phyloP scores from a whole-genome alignment of 1,284 basidiomycete genomes.

The Fistulina hepatica region DNA sequence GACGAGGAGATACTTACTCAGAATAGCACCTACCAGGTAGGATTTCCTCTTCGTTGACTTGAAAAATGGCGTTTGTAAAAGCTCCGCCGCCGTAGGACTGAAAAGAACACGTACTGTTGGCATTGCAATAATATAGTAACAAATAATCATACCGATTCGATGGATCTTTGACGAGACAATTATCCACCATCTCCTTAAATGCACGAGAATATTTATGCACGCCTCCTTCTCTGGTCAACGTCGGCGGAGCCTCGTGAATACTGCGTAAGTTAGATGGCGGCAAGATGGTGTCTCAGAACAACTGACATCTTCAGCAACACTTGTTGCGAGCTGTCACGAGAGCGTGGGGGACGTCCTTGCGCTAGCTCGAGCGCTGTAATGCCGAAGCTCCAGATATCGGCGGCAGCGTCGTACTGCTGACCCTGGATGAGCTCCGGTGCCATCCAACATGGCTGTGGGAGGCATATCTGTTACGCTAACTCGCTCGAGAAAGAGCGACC shows the following conservation, averaged over 20 bases:
- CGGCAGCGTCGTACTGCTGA: slow-evolving; percentile 72
- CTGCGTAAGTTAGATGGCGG: slow-evolving; percentile 23
- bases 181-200: slow-evolving; percentile 73
- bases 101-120: not conserved
- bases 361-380: slow-evolving; percentile 82
- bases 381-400: slow-evolving; percentile 89
- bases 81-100: slow-evolving; percentile 66
- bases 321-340: slow-evolving; percentile 61
- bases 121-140: not conserved
- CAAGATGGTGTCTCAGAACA: slow-evolving; percentile 14
- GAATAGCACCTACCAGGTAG: slow-evolving; percentile 62
- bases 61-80: slow-evolving; percentile 77
- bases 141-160: slow-evolving; percentile 40
- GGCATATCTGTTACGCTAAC: slow-evolving; percentile 2
- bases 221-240: slow-evolving; percentile 60
- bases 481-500: slow-evolving; percentile 4
- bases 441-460: slow-evolving; percentile 79
- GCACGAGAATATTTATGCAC: slow-evolving; percentile 70
- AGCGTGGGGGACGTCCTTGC: slow-evolving; percentile 74
- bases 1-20: slow-evolving; percentile 34
- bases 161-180: slow-evolving; percentile 79
- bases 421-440: slow-evolving; percentile 84
- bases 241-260: slow-evolving; percentile 63
- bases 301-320: slow-evolving; percentile 65
- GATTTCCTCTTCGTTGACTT: slow-evolving; percentile 63